Conservation (phyloP, 1,284 basidiomycete species). For the Ceratobasidium sp. region DNA sequence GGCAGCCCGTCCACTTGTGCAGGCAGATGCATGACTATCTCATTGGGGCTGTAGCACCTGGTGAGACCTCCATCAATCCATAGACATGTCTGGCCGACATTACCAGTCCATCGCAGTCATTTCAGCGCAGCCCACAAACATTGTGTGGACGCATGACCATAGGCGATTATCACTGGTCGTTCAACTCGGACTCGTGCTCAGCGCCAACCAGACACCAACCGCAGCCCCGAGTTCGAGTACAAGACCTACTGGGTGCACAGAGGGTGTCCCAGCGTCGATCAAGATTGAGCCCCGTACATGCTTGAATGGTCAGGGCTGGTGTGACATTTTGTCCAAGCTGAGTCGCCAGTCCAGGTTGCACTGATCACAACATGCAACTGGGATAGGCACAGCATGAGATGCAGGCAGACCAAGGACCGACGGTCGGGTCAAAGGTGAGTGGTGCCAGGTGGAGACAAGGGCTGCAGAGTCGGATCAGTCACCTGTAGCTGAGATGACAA, state of each 20-base stretch:
- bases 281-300: not conserved
- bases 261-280: constrained; percentile 11
- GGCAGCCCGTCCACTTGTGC: constrained; percentile 1
- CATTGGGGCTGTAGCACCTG: too few relatives aligned
- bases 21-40: constrained; percentile 5
- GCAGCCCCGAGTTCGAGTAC: not conserved
- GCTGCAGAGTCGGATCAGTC: not conserved
- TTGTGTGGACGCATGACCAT: not conserved
- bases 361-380: not conserved
- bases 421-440: not conserved
- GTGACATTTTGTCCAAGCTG: constrained; percentile 7
- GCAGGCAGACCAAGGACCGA: not conserved
- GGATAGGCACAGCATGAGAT: too few relatives aligned
- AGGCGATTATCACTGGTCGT: not conserved
- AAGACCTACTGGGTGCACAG: constrained; percentile 1
- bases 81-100: not conserved
- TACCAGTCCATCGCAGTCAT: not conserved
- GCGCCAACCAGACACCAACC: constrained; percentile 1
- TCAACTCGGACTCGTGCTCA: not conserved
- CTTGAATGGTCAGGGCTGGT: not conserved
- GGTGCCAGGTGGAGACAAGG: not conserved
- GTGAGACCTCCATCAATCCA: constrained; percentile 1
- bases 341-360: constrained; percentile 5
- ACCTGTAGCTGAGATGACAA: too few relatives aligned
- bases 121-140: not conserved